phyloP scores from a whole-genome alignment of 805 yeast species.

The Suhomyces sp. region DNA sequence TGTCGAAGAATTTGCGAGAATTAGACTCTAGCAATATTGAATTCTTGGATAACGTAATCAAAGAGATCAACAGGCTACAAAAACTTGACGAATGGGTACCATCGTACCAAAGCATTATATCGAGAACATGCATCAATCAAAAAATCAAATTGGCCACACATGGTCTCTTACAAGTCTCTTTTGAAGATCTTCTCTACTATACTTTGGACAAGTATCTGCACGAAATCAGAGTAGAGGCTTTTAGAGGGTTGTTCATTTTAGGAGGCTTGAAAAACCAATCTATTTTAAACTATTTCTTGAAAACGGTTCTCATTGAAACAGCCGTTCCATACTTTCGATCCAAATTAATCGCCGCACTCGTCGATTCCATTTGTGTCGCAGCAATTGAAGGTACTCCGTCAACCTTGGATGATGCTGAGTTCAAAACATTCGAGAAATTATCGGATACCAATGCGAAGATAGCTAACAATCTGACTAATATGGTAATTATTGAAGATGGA shows the following conservation, averaged over 20 bases:
- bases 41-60: constrained; percentile 35
- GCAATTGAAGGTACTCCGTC: constrained; percentile 64
- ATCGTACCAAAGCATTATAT: constrained; percentile 57
- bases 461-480: constrained; percentile 26
- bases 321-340: constrained; percentile 49
- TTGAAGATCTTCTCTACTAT: constrained; percentile 55
- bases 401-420: constrained; percentile 64
- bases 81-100: constrained; percentile 88
- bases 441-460: constrained; percentile 20
- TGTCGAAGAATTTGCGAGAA: constrained; percentile 1
- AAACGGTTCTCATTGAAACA: constrained; percentile 54
- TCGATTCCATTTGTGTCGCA: constrained; percentile 58
- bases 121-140: constrained; percentile 56
- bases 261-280: constrained; percentile 75
- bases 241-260: constrained; percentile 62
- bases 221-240: constrained; percentile 65
- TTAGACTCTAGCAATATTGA: constrained; percentile 10
- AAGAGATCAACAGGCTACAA: constrained; percentile 71
- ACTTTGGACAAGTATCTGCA: constrained; percentile 47
- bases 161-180: constrained; percentile 52
- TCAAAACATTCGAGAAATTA: constrained; percentile 37
- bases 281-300: constrained; percentile 62
- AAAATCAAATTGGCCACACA: constrained; percentile 58
- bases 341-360: constrained; percentile 48
- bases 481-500: constrained; percentile 60